Percentiles rank a stretch among this genome's conserved stretches.
Evolutionary conservation across 129 eudicot genomes (phyloP).

Genomic region (Smallanthus sonchifolius): DNA sequence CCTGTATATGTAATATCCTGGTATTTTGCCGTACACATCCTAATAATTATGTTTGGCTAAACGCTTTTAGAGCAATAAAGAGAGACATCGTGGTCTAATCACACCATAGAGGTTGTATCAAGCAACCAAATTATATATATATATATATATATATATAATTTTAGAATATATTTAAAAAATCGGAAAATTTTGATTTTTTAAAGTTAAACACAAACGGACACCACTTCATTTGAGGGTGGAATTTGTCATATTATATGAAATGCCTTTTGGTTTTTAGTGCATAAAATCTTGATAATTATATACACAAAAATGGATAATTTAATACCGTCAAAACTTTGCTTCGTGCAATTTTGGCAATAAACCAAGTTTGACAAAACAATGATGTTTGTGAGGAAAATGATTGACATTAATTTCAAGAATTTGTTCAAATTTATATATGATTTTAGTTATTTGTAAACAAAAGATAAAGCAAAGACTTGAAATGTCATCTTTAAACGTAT

Average conservation of each 20-base stretch:
- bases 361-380: slow-evolving; percentile 35
- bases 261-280: slow-evolving; percentile 32
- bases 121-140: neutral
- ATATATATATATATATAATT: no score
- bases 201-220: slow-evolving; percentile 15
- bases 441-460: slow-evolving; percentile 1
- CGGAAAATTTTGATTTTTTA: slow-evolving; percentile 9
- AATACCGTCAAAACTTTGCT: slow-evolving; percentile 35
- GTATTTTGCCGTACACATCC: neutral
- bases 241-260: slow-evolving; percentile 24
- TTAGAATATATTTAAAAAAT: neutral
- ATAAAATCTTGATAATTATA: slow-evolving; percentile 22
- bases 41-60: neutral
- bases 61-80: neutral
- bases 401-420: slow-evolving; percentile 27
- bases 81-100: neutral
- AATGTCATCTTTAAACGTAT: neutral
- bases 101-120: neutral
- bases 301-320: slow-evolving; percentile 23
- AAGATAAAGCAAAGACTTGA: neutral
- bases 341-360: slow-evolving; percentile 28
- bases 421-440: neutral
- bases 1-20: neutral
- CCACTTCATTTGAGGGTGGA: slow-evolving; percentile 21
- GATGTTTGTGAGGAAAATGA: slow-evolving; percentile 29